phyloP scores from a whole-genome alignment of 148 eudicot genomes.

The Camellia granthamiana region DNA sequence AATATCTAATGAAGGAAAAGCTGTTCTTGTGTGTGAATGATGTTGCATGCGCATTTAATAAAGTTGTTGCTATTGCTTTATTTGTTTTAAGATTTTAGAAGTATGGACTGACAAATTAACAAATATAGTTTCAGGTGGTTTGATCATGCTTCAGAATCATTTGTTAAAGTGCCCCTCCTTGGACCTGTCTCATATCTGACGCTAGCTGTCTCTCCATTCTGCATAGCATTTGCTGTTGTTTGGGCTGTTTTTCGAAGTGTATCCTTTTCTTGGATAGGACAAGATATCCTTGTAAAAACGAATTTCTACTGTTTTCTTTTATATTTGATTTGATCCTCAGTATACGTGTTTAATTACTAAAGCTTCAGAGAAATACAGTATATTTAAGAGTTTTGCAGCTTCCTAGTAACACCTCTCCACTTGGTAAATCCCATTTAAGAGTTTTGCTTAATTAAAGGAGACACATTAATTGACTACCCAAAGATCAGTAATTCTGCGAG shows the following conservation, averaged over 20 bases:
- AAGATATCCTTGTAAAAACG: constrained; percentile 63
- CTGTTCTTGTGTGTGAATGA: too few species aligned
- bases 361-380: background rate
- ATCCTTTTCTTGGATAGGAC: too few species aligned
- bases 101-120: constrained; percentile 28
- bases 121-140: constrained; percentile 80
- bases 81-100: background rate
- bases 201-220: constrained; percentile 25
- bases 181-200: constrained; percentile 88
- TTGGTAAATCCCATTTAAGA: too few species aligned
- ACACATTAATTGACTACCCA: background rate
- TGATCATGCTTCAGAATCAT: constrained; percentile 71
- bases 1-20: too few species aligned
- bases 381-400: too few species aligned
- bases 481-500: background rate
- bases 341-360: background rate
- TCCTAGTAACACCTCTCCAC: too few species aligned
- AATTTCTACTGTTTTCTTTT: background rate
- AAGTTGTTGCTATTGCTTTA: background rate
- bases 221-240: too few species aligned
- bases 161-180: constrained; percentile 67
- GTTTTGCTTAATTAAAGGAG: too few species aligned
- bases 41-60: background rate
- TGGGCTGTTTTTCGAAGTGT: too few species aligned
- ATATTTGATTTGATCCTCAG: background rate